Conservation (phyloP, 495 filamentous ascomycete species). For the Annulohypoxylon moriforme region DNA sequence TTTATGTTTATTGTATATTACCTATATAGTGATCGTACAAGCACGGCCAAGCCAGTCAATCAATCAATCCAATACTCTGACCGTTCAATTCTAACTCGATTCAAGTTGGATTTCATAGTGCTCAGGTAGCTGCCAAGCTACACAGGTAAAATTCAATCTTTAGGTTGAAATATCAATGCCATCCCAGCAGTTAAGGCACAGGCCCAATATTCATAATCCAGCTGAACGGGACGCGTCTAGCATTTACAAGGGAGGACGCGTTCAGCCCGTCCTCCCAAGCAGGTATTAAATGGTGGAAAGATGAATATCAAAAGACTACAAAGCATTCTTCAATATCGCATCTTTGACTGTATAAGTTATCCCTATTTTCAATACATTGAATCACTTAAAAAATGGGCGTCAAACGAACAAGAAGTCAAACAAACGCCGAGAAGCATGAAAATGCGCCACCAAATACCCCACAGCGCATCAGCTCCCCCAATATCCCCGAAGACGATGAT, state of each 20-base stretch:
- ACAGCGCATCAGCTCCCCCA: not conserved
- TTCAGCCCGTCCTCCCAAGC: not conserved
- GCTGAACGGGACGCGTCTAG: not conserved
- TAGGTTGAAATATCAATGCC: not conserved
- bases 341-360: not conserved
- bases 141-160: no score
- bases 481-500: not conserved
- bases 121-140: no score
- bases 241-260: not conserved
- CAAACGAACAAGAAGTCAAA: not conserved
- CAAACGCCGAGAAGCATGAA: not conserved
- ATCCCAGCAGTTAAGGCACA: not conserved
- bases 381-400: not conserved
- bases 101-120: no score
- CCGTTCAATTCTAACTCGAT: no score
- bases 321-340: not conserved
- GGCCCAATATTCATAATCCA: no score
- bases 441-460: not conserved
- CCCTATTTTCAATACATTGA: not conserved
- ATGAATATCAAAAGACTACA: not conserved
- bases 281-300: not conserved
- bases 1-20: no score
- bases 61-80: no score
- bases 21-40: no score
- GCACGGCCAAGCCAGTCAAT: no score